Evolutionary conservation across 1,284 basidiomycete species (phyloP).

Genomic region (Schizophyllum amplum): DNA sequence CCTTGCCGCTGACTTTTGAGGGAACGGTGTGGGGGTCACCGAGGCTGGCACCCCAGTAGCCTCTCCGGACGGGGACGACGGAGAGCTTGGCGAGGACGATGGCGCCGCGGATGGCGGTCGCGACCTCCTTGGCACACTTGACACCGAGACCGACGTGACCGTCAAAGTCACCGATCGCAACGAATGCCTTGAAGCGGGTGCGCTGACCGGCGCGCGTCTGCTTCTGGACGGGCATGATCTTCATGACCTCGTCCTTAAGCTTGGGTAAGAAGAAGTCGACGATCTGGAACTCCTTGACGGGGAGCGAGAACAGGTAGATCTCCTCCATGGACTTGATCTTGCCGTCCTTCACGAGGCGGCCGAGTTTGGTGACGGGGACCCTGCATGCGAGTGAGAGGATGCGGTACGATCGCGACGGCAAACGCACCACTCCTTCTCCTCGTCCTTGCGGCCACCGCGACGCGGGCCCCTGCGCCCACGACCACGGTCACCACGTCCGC

Average conservation of each 20-base stretch:
- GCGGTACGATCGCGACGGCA: slow-evolving; percentile 23
- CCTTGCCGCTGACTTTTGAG: slow-evolving; percentile 97
- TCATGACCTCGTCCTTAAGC: slow-evolving; percentile 99
- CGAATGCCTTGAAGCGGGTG: slow-evolving; percentile 99
- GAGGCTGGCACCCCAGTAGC: slow-evolving; percentile 99
- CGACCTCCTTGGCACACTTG: slow-evolving; percentile 99
- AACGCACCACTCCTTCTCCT: slow-evolving; percentile 93
- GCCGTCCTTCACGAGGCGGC: slow-evolving; percentile 98
- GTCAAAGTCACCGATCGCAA: slow-evolving; percentile 97
- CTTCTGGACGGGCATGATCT: slow-evolving; percentile 99
- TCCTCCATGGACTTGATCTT: slow-evolving; percentile 99
- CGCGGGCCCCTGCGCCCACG: slow-evolving; percentile 87
- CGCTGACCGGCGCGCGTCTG: slow-evolving; percentile 99
- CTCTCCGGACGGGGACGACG: slow-evolving; percentile 93
- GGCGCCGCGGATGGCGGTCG: slow-evolving; percentile 97
- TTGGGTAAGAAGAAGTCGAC: slow-evolving; percentile 97
- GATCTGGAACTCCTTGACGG: slow-evolving; percentile 98
- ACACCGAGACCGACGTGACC: slow-evolving; percentile 99
- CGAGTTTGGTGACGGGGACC: slow-evolving; percentile 97
- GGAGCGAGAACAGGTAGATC: slow-evolving; percentile 99
- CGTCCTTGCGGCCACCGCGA: slow-evolving; percentile 95
- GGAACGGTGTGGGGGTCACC: slow-evolving; percentile 99
- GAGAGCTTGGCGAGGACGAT: slow-evolving; percentile 97
- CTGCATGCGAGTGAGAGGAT: slow-evolving; percentile 20
- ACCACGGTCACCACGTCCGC: slow-evolving; percentile 81